phyloP scores from a whole-genome alignment of 306 rosid genomes.

The Psophocarpus tetragonolobus region DNA sequence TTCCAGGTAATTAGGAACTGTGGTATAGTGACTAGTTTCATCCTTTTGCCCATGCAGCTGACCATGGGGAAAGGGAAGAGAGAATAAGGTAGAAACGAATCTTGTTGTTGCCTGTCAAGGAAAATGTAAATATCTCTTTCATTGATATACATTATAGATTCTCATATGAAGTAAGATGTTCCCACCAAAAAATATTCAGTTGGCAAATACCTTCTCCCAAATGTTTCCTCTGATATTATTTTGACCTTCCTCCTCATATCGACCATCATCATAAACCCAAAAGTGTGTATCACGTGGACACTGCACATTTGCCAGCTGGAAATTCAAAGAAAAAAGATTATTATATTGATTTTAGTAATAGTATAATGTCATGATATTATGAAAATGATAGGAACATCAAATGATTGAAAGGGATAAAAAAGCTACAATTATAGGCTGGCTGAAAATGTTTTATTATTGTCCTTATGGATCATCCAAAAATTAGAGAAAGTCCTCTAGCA shows the following conservation, averaged over 20 bases:
- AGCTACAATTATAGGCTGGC: background rate
- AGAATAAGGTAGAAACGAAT: slow-evolving; percentile 71
- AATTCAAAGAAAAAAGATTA: slow-evolving; percentile 39
- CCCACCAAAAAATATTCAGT: slow-evolving; percentile 24
- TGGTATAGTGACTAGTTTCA: slow-evolving; percentile 78
- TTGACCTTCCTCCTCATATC: slow-evolving; percentile 99
- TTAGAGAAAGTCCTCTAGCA: background rate
- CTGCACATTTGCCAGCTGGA: slow-evolving; percentile 95
- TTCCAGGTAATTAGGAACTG: slow-evolving; percentile 79
- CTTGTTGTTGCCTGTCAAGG: slow-evolving; percentile 82
- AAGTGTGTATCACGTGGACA: slow-evolving; percentile 99
- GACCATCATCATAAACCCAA: slow-evolving; percentile 99
- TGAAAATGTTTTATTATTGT: background rate
- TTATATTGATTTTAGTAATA: slow-evolving; percentile 22
- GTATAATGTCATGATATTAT: background rate
- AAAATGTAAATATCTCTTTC: slow-evolving; percentile 38
- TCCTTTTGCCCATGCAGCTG: slow-evolving; percentile 76
- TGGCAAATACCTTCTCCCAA: slow-evolving; percentile 87
- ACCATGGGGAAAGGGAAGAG: slow-evolving; percentile 84
- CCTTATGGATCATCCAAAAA: slow-evolving; percentile 2
- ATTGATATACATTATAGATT: slow-evolving; percentile 32
- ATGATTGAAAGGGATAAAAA: slow-evolving; percentile 13
- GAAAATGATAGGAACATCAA: background rate
- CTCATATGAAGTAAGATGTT: background rate
- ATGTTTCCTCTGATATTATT: slow-evolving; percentile 97